These are phyloP conservation scores for Escovopsis sp. DNA, from an alignment of 2,329 filamentous ascomycete genomes.

Conservation along the genomic window DNA sequence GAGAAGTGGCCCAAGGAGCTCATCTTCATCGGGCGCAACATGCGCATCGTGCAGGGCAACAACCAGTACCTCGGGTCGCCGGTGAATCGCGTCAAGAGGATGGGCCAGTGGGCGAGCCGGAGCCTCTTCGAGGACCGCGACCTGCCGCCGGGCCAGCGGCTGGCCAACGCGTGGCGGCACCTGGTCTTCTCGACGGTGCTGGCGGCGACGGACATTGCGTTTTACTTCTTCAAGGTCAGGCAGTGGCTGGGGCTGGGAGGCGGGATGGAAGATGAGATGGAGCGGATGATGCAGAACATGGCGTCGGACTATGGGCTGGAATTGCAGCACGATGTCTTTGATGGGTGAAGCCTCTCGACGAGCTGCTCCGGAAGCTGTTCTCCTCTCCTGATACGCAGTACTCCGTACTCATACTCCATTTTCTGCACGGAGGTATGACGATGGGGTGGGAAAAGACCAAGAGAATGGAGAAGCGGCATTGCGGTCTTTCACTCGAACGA, in stretches of 20 bases:
- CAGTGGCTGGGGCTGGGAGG: slow-evolving; percentile 63
- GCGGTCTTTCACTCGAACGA: too few species aligned
- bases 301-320: slow-evolving; percentile 87
- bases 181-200: slow-evolving; percentile 69
- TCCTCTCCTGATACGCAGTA: too few species aligned
- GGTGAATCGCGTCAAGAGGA: slow-evolving; percentile 88
- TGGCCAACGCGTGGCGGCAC: slow-evolving; percentile 59
- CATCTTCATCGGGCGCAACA: slow-evolving; percentile 80
- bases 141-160: slow-evolving; percentile 44
- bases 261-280: slow-evolving; percentile 91
- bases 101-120: slow-evolving; percentile 74
- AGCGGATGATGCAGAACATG: slow-evolving; percentile 72
- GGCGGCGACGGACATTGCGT: slow-evolving; percentile 61
- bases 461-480: too few species aligned
- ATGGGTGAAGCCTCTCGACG: slow-evolving; percentile 43
- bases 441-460: too few species aligned
- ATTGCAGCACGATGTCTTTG: slow-evolving; percentile 75
- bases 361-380: too few species aligned
- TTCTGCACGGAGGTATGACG: too few species aligned
- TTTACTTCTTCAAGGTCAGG: slow-evolving; percentile 63
- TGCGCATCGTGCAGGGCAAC: slow-evolving; percentile 86
- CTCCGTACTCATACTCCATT: too few species aligned
- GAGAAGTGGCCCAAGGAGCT: slow-evolving; percentile 81
- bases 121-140: slow-evolving; percentile 64
- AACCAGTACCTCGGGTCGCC: slow-evolving; percentile 83